Percentiles rank a stretch among this genome's conserved stretches.
These are phyloP conservation scores for Cardamine chenopodiifolia DNA, from an alignment of 345 rosid species.

Conservation along the genomic window DNA sequence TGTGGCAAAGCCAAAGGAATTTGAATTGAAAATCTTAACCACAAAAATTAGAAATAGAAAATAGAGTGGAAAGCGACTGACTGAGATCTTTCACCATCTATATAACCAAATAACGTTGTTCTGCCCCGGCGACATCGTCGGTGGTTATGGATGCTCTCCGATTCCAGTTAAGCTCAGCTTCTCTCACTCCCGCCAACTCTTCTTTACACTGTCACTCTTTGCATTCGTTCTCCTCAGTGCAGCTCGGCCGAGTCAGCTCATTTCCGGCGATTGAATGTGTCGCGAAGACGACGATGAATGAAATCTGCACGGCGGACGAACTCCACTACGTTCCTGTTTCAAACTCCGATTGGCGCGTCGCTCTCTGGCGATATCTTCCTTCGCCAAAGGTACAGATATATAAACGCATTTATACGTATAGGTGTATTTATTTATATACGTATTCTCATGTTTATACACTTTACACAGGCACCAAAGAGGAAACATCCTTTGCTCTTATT, in stretches of 20 bases:
- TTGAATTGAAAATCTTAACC: conserved; percentile 18
- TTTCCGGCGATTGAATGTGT: no score
- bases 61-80: not conserved
- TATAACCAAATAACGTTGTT: conserved; percentile 14
- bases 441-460: conserved; percentile 5
- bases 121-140: not conserved
- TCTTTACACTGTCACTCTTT: conserved; percentile 23
- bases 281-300: conserved; percentile 7
- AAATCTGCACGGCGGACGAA: conserved; percentile 82
- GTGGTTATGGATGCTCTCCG: conserved; percentile 41
- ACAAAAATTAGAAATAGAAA: conserved; percentile 28
- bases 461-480: conserved; percentile 58
- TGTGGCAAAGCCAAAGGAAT: conserved; percentile 13
- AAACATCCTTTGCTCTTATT: conserved; percentile 78
- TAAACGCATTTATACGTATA: not conserved
- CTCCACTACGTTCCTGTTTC: conserved; percentile 76
- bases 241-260: conserved; percentile 32
- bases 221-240: conserved; percentile 15
- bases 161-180: conserved; percentile 48
- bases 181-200: conserved; percentile 35
- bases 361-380: conserved; percentile 93
- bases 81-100: conserved; percentile 9
- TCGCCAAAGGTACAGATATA: conserved; percentile 48
- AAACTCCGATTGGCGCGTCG: conserved; percentile 77
- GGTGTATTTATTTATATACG: not conserved